Percentiles rank a stretch among this genome's conserved stretches.
phyloP scores from a whole-genome alignment of 1,284 basidiomycete species.

The Irpex lacteus region DNA sequence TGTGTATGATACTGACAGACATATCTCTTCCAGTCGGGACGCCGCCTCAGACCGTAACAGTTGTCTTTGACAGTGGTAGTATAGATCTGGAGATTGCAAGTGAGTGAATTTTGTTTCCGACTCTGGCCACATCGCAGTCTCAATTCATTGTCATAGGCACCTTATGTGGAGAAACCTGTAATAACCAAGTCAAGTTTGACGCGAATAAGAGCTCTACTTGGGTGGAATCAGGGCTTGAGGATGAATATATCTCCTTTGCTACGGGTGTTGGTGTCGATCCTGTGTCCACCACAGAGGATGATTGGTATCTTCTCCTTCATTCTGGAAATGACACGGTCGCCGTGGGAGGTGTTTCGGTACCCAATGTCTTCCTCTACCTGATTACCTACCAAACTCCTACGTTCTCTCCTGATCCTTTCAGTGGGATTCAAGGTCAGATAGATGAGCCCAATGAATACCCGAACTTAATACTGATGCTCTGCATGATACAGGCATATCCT shows the following conservation, averaged over 20 bases:
- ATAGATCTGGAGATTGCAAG: conserved; percentile 47
- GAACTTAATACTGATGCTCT: not conserved
- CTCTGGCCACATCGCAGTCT: not conserved
- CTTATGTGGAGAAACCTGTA: conserved; percentile 41
- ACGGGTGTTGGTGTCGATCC: conserved; percentile 59
- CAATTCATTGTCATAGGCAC: conserved; percentile 32
- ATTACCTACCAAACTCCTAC: conserved; percentile 49
- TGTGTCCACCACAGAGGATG: conserved; percentile 42
- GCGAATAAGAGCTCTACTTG: conserved; percentile 48
- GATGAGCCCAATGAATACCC: conserved; percentile 2
- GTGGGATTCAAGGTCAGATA: conserved; percentile 46
- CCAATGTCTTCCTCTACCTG: conserved; percentile 39
- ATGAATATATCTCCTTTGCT: conserved; percentile 41
- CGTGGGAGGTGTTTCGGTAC: conserved; percentile 41
- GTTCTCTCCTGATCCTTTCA: conserved; percentile 52
- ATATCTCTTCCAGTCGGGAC: conserved; percentile 34
- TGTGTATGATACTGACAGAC: not conserved
- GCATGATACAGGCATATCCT: conserved; percentile 39
- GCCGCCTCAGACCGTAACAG: conserved; percentile 45
- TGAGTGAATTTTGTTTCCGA: conserved; percentile 19
- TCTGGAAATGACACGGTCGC: conserved; percentile 44
- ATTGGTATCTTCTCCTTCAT: conserved; percentile 28
- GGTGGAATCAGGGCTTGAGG: conserved; percentile 36
- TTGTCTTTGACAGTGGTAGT: conserved; percentile 57
- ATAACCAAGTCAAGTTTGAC: conserved; percentile 45